Base-by-base conservation (phyloP, 176 grass and related monocot genomes). In the Miscanthus lutarioriparius region DNA sequence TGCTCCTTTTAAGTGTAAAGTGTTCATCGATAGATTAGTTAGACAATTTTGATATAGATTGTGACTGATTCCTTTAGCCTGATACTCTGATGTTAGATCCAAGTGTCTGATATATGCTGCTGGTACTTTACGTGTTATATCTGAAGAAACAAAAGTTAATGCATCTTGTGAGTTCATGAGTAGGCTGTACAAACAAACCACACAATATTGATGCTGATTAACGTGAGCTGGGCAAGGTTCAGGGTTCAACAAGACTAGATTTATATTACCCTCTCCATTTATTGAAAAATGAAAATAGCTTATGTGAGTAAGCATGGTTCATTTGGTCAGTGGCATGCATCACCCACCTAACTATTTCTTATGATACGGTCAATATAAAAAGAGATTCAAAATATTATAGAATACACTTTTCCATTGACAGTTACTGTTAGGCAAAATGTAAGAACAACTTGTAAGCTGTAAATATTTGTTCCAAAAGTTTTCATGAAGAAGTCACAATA, bases 401-500 rank as follows among this genome's bases (percentile, higher is more conserved):
- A n/a, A 63, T 62, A 40, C 16, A 72, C 33, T 47, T 35, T 30
- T 23, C 14, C 28, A 0, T 69, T 64, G 9, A 27, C 19, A 28
- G 10, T 62, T 82, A 62, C 38, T 62, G 10, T 69, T 82, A 45
- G 22, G 28, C 69, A 72, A 77, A 76, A 32, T 40, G 43, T 51
- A 45, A 67, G 67, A 67, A 67, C 61, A 74, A 44, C 47, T 53
- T 87, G 70, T 80, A 74, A 56, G 20, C 6, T 56, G 7, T 22
- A 56, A 54, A 53, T 74, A 40, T 51, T 37, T 32, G 43, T 66
- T 86, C 35, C 36, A 26, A 26, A 41, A 56, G 13, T 75, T 56
- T 43, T 16, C 59, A 75, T 19, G 35, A 72, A 87, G 3, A 14
- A 40, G 27, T 44, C 9, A 61, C 19, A 37, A 76, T 53, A 67